These are phyloP conservation scores for Aspergillus heteromorphus DNA, from an alignment of 495 filamentous ascomycete species.

Conservation along the genomic window DNA sequence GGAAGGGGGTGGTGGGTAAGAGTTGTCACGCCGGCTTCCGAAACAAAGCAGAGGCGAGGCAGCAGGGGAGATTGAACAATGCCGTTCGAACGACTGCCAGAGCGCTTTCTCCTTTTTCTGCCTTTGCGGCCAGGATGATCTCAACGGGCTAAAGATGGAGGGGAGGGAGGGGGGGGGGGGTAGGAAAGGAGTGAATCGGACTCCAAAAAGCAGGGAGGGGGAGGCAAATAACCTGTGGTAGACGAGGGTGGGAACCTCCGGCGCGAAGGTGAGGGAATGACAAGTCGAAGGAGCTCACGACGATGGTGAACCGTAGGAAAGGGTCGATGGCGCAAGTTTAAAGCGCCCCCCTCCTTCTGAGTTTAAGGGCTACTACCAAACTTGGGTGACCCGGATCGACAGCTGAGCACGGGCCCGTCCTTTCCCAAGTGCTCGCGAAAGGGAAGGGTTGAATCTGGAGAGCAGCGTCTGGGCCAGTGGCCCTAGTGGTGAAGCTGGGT, in stretches of 20 bases:
- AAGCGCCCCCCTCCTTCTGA: conserved; percentile 23
- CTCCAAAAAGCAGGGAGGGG: conserved; percentile 10
- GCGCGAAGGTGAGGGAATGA: conserved; percentile 17
- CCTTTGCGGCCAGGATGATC: neutral
- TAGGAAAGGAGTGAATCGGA: conserved; percentile 4
- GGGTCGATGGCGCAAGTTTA: conserved; percentile 30
- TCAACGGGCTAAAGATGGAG: neutral
- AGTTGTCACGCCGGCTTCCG: neutral
- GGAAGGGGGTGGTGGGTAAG: too few relatives aligned
- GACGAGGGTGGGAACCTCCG: conserved; percentile 6
- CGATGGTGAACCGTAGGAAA: conserved; percentile 22
- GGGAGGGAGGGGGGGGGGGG: neutral
- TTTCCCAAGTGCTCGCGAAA: conserved; percentile 19
- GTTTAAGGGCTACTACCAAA: conserved; percentile 23
- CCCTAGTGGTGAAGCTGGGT: conserved; percentile 5
- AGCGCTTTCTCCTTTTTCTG: neutral
- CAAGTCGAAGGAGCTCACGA: conserved; percentile 18
- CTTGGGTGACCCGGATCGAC: conserved; percentile 29
- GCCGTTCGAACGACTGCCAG: neutral
- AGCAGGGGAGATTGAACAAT: neutral
- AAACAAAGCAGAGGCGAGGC: neutral
- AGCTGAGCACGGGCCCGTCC: conserved; percentile 34
- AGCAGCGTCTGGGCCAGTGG: conserved; percentile 22
- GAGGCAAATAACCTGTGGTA: conserved; percentile 17
- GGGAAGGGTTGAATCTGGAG: conserved; percentile 29